Evolutionary conservation across 192 early-diverging fungal species (phyloP), one percentile per base, ranked within the genome.

Genomic region (Rhizoclosmatium globosum): DNA sequence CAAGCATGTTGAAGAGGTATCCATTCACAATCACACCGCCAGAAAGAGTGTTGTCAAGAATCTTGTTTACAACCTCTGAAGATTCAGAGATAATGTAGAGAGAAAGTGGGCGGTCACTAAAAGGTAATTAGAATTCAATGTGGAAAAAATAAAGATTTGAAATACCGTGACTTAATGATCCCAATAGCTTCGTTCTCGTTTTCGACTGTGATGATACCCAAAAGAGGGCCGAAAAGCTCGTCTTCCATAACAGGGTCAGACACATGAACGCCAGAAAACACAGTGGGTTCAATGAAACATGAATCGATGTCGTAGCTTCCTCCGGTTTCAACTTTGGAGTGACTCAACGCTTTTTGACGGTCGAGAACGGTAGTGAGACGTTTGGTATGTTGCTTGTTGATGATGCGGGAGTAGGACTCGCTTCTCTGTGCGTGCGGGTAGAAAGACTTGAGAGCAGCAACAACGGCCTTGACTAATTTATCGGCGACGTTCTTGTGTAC

Each of bases 151-250:
- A 43, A 42, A 46, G 39, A 11, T 15, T 15, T 39, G 31, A 17
- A 47, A 46, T 31, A 78, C 81, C 75, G 74, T 43, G 57, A 57
- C 39, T 75, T 73, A 47, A 89, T 64, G 48, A 71, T 78, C n/a
- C 44, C 64, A 60, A 87, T 83, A 58, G 77, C 83, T 58, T 86
- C 84, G 23, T 87, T 76, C 19, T 77, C 47, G 21, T 56, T 47
- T n/a, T 82, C 82, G 53, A 83, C 67, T 64, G 71, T 75, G 41
- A 97, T 64, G 68, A 99, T 86, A 17, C 95, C 95, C 71, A 99
- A 81, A 46, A 97, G 81, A 2, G 97, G 97, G 23, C 95, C 97
- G 89, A 99, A 98, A 53, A 99, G 80, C 83, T 99, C 97, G 42
- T 91, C 91, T 23, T 85, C 64, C 96, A 97, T 95, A 70, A 84